Evolutionary conservation across 306 rosid genomes (phyloP), one percentile per base, ranked within the genome.

Genomic region (Comarum palustre): DNA sequence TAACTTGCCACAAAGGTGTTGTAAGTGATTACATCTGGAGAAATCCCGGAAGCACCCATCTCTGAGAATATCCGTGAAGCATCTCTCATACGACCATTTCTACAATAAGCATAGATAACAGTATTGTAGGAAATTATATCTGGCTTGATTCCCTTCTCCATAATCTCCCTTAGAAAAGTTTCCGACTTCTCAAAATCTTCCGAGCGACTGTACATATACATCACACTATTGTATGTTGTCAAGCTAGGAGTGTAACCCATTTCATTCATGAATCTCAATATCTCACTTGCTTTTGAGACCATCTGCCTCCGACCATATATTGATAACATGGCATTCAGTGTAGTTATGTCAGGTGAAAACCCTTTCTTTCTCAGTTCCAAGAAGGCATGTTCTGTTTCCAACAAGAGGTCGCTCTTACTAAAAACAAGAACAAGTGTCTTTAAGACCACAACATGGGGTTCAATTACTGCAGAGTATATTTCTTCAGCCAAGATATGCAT

Each of bases 311-410:
- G 86, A 50, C 98, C 97, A 80, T 91, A 93, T 68, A 91, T 88
- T 5, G 97, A 89, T 74, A 93, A 84, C 98, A 93, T 89, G 51
- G 97, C 88, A 81, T 93, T 93, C 64, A 93, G 85, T 55, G 94
- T 86, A 38, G 81, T 87, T 60, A 93, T 82, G 85, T 86, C 94
- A 20, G 96, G 92, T 7, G 94, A 84, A 79, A 86, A 77, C 59
- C 89, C 92, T 58, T 80, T 87, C 46, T 60, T 82, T 72, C 76
- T 82, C 68, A 93, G 72, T 77, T 93, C 94, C 71, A 81, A 67
- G 82, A 89, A 93, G 52, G 96, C 97, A 5, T 65, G 83, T 71
- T 93, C 98, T 2, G 98, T 88, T 79, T 93, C 95, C 60, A 22
- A 71, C 39, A 93, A 72, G 65, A 91, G 98, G 86, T 86, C 95